Percentiles rank a stretch among this genome's conserved stretches.
These are phyloP conservation scores for Candida ortonii DNA, from an alignment of 805 yeast species.

Conservation along the genomic window DNA sequence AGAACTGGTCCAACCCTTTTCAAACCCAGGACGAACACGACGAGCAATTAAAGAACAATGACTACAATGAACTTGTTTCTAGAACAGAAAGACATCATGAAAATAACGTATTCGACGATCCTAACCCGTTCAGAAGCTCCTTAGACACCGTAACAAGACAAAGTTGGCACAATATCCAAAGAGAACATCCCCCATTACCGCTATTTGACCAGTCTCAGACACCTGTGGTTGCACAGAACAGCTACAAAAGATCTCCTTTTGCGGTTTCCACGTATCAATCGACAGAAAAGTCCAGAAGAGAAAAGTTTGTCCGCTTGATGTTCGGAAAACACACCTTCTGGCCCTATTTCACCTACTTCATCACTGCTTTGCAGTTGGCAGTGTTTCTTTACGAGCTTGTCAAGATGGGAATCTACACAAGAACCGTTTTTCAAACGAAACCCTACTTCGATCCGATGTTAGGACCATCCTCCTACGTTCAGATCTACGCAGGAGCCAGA, in stretches of 20 bases:
- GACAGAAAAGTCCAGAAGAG: neutral
- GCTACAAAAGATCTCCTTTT: no score
- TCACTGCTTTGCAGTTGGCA: constrained; percentile 44
- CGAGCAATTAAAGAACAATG: constrained; percentile 1
- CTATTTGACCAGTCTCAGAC: no score
- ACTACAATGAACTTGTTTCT: constrained; percentile 3
- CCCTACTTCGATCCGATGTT: constrained; percentile 78
- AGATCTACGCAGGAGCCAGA: constrained; percentile 68
- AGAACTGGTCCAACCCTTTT: constrained; percentile 4
- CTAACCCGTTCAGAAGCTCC: no score
- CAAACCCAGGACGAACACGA: constrained; percentile 3
- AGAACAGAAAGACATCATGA: constrained; percentile 4
- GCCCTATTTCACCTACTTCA: constrained; percentile 33
- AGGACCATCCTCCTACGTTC: constrained; percentile 67
- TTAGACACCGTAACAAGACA: no score
- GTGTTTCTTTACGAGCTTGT: constrained; percentile 64
- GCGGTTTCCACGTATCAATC: no score
- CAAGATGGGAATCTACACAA: constrained; percentile 56
- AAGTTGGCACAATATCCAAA: no score
- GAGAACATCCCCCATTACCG: no score
- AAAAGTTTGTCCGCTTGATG: constrained; percentile 3
- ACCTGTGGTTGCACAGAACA: no score
- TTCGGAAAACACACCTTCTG: constrained; percentile 19
- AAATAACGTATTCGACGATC: no score
- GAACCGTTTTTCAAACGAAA: constrained; percentile 61